Base-by-base conservation (phyloP, 2,329 filamentous ascomycete genomes). In the Davidsoniella eucalypti region DNA sequence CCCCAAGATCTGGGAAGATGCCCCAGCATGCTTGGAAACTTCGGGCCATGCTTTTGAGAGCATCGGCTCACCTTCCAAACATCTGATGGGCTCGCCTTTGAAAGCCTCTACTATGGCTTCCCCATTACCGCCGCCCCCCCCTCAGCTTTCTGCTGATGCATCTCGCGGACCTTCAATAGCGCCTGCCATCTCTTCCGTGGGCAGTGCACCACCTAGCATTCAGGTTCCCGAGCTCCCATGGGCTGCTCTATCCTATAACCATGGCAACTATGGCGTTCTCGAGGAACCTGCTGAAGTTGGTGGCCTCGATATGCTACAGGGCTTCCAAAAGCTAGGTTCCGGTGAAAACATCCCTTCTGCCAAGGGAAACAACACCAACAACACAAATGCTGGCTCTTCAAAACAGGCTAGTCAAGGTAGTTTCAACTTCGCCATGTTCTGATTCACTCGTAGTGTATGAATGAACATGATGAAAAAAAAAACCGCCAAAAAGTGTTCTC, bases 291-390 rank as follows among this genome's bases (percentile, higher is more conserved):
- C 75, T 6, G 73, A 76, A 12, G 77, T 80, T 41, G 65, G 73
- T 12, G 76, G 73, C 1, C 71, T 87, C 47, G 83, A 87, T 58
- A 80, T 87, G 56, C 72, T 84, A 43, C 79, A 84, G 59, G 82
- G 82, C 8, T 87, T 87, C 58, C 76, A 82, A 60, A 83, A 80
- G 66, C 87, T 87, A 60, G 82, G 82, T 44, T 50, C 47, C 21
- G 47, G 47, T 21, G 51, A 53, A 66, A 69, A 43, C 67, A 60
- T 55, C 59, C 60, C 26, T 61, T 66, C 21, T 39, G 54, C 59
- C 33, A 58, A 58, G 52, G 55, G 56, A 17, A 39, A 37, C 4
- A 33, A 39, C 16, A 44, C 18, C 33, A 44, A 23, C n/a, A 56
- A 33, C 26, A 33, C 60, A 49, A 58, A 59, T 43, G 57, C 60